Evolutionary conservation across 257 asterid genomes (phyloP), one percentile per base, ranked within the genome.

Genomic region (Fraxinus americana): DNA sequence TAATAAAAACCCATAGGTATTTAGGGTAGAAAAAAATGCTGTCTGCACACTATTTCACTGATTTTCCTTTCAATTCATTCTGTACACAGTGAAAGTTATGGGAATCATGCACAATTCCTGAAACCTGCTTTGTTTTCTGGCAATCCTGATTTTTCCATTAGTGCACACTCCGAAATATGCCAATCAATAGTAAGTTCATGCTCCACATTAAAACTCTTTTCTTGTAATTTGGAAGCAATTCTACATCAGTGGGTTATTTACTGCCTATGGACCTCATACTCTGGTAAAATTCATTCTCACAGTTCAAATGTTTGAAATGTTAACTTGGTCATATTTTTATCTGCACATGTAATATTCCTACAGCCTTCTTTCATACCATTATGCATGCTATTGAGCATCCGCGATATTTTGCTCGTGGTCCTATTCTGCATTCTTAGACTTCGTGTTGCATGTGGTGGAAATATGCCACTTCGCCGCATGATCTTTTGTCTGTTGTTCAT

Each of bases 221-320:
- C 7, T 19, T 48, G 19, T 21, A 57, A 57, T 66, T 12, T 70
- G 78, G 76, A 43, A 27, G 32, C 14, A 75, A 73, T 23, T 23
- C 36, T 72, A 10, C 91, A 77, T 73, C 71, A 67, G 84, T 63
- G 91, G 97, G 54, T 75, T 91, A 36, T 90, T 78, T 70, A 61
- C 96, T 61, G 87, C 96, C 71, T 94, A 91, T 57, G 95, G 94
- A 48, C 93, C 92, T 73, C 99, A 87, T 82, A 75, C 87, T 81
- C 70, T 85, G 85, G 99, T 91, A 82, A 85, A 90, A 78, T 25
- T 23, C 78, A 19, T 39, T 25, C 8, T 54, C 7, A 66, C 67
- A 13, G 12, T 77, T 9, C 61, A 59, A 17, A 29, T 41, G 45
- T 41, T 68, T 9, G 41, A 14, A 7, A 14, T 30, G 11, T 23